These are phyloP conservation scores for Metschnikowia colocasiae DNA, from an alignment of 805 yeast genomes.

Conservation along the genomic window DNA sequence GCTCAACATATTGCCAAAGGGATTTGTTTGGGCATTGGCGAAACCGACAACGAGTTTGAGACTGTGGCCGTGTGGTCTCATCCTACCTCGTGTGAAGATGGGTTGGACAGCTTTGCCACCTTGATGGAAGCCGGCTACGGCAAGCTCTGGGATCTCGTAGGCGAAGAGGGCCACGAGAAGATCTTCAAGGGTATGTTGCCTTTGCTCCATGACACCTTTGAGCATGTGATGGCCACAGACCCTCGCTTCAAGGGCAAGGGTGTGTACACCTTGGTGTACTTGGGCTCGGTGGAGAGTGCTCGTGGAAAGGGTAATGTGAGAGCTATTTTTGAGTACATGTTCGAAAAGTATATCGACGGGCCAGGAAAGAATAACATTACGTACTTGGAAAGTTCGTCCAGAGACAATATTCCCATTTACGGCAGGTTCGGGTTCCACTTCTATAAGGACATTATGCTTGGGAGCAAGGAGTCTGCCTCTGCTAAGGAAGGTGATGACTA, in stretches of 20 bases:
- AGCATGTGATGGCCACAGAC: constrained; percentile 43
- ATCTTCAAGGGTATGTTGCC: constrained; percentile 50
- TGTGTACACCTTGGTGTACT: constrained; percentile 43
- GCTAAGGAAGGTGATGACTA: constrained; percentile 37
- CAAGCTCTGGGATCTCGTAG: constrained; percentile 47
- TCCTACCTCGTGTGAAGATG: constrained; percentile 41
- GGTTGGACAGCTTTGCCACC: constrained; percentile 44
- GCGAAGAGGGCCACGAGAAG: constrained; percentile 46
- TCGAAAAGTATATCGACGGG: constrained; percentile 42
- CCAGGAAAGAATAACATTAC: constrained; percentile 31
- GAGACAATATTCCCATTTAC: constrained; percentile 49
- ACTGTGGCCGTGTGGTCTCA: constrained; percentile 54
- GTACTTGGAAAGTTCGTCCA: constrained; percentile 49
- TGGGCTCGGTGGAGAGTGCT: constrained; percentile 42
- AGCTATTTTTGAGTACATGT: constrained; percentile 47
- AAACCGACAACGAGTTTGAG: constrained; percentile 42
- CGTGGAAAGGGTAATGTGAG: constrained; percentile 58
- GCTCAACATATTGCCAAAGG: constrained; percentile 50
- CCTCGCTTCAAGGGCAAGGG: constrained; percentile 33
- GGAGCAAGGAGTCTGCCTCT: constrained; percentile 21
- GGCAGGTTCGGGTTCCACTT: constrained; percentile 48
- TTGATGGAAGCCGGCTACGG: constrained; percentile 53
- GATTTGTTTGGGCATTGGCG: constrained; percentile 47
- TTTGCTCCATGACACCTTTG: constrained; percentile 46
- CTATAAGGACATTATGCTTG: constrained; percentile 48